Evolutionary conservation across 331 rosid species (phyloP), one percentile per base, ranked within the genome.

Genomic region (Malus hybrid): DNA sequence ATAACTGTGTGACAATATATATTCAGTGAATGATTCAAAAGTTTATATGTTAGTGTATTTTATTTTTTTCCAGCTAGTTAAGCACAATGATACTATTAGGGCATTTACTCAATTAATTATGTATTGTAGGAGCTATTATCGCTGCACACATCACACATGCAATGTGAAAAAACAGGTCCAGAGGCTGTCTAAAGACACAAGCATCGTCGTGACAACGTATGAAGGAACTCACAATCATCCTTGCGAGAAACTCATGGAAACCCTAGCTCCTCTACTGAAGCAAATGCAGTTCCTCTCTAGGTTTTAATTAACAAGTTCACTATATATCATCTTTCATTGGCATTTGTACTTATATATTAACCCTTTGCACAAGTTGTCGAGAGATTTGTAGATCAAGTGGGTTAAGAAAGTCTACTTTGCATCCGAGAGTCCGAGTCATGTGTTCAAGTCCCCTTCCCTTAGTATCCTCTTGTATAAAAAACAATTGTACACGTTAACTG

Each of bases 111-210:
- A 50, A 50, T 50, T 13, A 9, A 5, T 56, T 28, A 32, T 34
- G 4, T 9, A 6, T 52, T 52, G 34, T 61, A 94, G 99, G 88
- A 95, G 99, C 89, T 95, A 95, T 84, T 92, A 95, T 70, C 88
- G 97, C 0, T 95, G 99, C 86, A 95, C 99, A 0, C 96, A 95
- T 78, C 99, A 92, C 88, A 95, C 99, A 33, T 95, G 99, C 87
- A 92, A 75, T n/a, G 99, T 95, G 77, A 95, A 95, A 88, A 95
- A 95, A 82, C 99, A 95, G 67, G 96, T 95, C 76, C 99, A 95
- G 70, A 89, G 99, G 96, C 88, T 90, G 10, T 89, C 97, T 0
- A 90, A 88, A 71, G 97, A 95, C 79, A 84, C 97, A 1, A 83
- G 97, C 84, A 87, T 92, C 15, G 99, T 95, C 80, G 93, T 95